These are phyloP conservation scores for Leptographium galeiforme DNA, from an alignment of 2,329 filamentous ascomycete species.

Conservation along the genomic window DNA sequence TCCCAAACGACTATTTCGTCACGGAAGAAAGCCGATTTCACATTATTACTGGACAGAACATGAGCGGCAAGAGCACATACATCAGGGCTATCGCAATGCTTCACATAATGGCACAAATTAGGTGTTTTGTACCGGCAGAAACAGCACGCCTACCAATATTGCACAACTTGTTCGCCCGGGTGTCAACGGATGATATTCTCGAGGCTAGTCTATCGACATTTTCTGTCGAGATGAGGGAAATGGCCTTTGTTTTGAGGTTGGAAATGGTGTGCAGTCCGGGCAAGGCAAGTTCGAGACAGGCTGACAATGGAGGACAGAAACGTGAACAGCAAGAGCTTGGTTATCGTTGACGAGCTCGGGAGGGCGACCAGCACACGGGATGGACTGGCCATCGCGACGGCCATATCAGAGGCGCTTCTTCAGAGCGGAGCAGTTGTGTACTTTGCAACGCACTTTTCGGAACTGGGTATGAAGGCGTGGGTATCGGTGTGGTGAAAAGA, in stretches of 20 bases:
- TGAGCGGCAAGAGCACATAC: constrained; percentile 96
- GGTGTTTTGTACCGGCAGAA: constrained; percentile 75
- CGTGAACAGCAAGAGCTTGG: constrained; percentile 60
- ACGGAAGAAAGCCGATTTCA: constrained; percentile 73
- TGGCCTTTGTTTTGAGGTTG: constrained; percentile 72
- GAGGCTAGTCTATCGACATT: constrained; percentile 91
- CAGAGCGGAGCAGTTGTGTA: constrained; percentile 68
- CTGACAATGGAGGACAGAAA: constrained; percentile 33
- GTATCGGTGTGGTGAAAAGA: not conserved
- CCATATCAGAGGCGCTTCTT: constrained; percentile 78
- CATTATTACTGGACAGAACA: constrained; percentile 91
- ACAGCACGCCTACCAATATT: constrained; percentile 73
- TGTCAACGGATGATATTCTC: constrained; percentile 77
- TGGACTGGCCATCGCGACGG: constrained; percentile 76
- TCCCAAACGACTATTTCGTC: constrained; percentile 86
- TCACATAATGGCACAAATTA: constrained; percentile 87
- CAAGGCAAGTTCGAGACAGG: not conserved
- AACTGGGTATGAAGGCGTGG: constrained; percentile 37
- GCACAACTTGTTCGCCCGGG: constrained; percentile 72
- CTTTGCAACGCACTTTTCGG: constrained; percentile 88
- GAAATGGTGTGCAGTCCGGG: not conserved
- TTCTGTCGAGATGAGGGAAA: constrained; percentile 88
- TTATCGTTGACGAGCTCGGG: constrained; percentile 84
- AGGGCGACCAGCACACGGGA: constrained; percentile 82
- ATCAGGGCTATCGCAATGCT: constrained; percentile 75